A percentile compares a stretch with the other conserved stretches of the same genome.
Evolutionary conservation across 371 early-diverging fungal genomes (phyloP).

Genomic region (Mortierella sp.): DNA sequence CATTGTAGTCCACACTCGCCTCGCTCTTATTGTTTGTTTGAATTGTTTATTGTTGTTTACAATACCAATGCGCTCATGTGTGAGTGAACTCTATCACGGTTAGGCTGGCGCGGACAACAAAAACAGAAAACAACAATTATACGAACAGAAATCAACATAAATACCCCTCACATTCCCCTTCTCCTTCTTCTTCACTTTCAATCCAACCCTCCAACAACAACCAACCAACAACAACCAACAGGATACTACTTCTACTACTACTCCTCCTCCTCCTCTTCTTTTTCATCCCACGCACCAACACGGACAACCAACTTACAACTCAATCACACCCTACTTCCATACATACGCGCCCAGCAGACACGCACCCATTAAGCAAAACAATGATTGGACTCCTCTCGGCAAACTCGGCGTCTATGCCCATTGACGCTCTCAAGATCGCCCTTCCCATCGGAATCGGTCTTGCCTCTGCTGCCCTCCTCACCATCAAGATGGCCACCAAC

Average conservation of each 20-base stretch:
- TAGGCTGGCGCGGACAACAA: conserved; percentile 7
- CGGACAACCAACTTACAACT: background rate
- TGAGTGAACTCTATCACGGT: background rate
- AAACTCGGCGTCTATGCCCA: conserved; percentile 8
- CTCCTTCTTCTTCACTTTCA: background rate
- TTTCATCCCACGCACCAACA: background rate
- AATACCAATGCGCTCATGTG: background rate
- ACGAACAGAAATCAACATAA: background rate
- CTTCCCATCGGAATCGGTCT: conserved; percentile 47
- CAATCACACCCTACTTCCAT: background rate
- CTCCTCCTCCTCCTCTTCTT: background rate
- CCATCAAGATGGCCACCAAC: conserved; percentile 20
- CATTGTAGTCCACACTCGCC: background rate
- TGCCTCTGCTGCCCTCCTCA: conserved; percentile 40
- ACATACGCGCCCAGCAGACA: background rate
- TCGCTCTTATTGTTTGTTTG: background rate
- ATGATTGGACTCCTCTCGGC: conserved; percentile 41
- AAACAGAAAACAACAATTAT: background rate
- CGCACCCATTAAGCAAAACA: background rate
- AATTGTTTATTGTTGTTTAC: background rate
- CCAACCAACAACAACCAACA: background rate
- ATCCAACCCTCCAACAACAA: background rate
- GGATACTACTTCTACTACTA: background rate
- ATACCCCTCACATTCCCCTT: background rate
- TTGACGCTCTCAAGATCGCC: conserved; percentile 28